Evolutionary conservation across 768 basidiomycete genomes (phyloP).

Genomic region (Lactarius quietus): DNA sequence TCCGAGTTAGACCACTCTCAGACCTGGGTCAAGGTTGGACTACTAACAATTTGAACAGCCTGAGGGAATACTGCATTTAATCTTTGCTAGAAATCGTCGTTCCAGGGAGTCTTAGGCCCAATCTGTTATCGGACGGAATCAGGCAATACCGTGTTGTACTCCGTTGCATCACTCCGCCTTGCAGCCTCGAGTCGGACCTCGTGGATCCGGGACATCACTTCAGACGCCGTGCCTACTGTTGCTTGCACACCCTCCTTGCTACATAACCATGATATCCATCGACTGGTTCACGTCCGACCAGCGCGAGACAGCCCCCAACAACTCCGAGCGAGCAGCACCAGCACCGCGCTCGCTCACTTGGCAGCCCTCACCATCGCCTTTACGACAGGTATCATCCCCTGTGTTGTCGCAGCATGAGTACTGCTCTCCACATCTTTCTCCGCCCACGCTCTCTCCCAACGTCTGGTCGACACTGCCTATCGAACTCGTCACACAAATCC

Average conservation of each 20-base stretch:
- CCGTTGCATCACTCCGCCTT: background rate
- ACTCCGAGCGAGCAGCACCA: slow-evolving; percentile 1
- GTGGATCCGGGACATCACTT: background rate
- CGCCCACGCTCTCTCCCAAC: background rate
- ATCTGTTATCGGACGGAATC: background rate
- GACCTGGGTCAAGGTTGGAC: background rate
- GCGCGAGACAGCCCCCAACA: background rate
- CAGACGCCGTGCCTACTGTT: background rate
- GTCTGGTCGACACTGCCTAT: slow-evolving; percentile 23
- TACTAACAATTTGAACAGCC: background rate
- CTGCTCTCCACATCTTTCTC: background rate
- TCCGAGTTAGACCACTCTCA: too few species aligned
- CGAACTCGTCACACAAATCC: slow-evolving; percentile 24
- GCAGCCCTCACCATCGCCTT: slow-evolving; percentile 20
- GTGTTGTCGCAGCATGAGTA: background rate
- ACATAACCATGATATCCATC: slow-evolving; percentile 11
- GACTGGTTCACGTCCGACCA: slow-evolving; percentile 8
- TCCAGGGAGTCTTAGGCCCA: background rate
- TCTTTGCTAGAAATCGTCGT: background rate
- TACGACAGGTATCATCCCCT: slow-evolving; percentile 12
- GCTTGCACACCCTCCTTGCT: background rate
- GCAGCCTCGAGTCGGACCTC: slow-evolving; percentile 9
- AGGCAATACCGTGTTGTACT: background rate
- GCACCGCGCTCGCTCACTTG: slow-evolving; percentile 19
- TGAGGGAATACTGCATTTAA: background rate